phyloP scores from a whole-genome alignment of 2,329 filamentous ascomycete genomes.

The Monosporascus sp. region DNA sequence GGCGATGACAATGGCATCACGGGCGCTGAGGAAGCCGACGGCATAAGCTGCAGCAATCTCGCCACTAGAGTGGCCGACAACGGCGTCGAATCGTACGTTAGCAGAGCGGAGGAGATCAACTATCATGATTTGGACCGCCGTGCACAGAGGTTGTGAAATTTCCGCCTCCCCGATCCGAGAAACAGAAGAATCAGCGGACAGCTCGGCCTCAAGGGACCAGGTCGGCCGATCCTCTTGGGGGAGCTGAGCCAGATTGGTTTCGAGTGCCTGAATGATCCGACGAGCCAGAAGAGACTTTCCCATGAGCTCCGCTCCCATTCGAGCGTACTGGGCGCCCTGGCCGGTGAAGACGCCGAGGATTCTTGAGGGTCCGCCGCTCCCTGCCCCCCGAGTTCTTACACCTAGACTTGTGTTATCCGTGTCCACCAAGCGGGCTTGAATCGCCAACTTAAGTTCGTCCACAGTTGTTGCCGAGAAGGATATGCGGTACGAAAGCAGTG shows the following conservation, averaged over 20 bases:
- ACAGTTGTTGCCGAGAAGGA: not conserved
- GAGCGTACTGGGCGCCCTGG: slow-evolving; percentile 23
- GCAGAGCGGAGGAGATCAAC: slow-evolving; percentile 23
- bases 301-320: slow-evolving; percentile 21
- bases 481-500: not conserved
- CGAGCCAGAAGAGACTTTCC: slow-evolving; percentile 1
- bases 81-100: slow-evolving; percentile 28
- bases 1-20: slow-evolving; percentile 38
- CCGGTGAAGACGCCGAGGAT: slow-evolving; percentile 20
- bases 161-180: slow-evolving; percentile 18
- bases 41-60: slow-evolving; percentile 48
- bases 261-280: slow-evolving; percentile 9
- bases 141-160: slow-evolving; percentile 22
- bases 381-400: too few relatives aligned
- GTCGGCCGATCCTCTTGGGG: slow-evolving; percentile 18
- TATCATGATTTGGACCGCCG: slow-evolving; percentile 15
- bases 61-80: slow-evolving; percentile 44
- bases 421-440: too few relatives aligned
- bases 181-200: slow-evolving; percentile 5
- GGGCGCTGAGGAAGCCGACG: slow-evolving; percentile 34
- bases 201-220: slow-evolving; percentile 23
- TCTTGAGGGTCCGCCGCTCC: too few relatives aligned
- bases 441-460: not conserved
- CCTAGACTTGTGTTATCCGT: too few relatives aligned
- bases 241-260: slow-evolving; percentile 12